Evolutionary conservation across 83 land plant species (phyloP).

Genomic region (Thuja plicata): DNA sequence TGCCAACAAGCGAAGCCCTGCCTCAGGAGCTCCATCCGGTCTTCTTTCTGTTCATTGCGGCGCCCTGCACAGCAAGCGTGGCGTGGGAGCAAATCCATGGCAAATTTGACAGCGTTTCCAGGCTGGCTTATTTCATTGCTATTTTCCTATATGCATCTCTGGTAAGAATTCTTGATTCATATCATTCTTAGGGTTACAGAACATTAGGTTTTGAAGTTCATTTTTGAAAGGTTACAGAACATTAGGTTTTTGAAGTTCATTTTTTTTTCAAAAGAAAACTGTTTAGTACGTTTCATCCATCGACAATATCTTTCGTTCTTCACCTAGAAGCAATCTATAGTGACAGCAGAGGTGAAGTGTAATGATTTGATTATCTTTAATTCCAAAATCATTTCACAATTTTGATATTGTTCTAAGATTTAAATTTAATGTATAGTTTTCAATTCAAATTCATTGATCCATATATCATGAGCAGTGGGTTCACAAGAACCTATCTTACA

Average conservation of each 20-base stretch:
- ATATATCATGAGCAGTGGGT: too few relatives aligned
- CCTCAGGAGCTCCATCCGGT: slow-evolving; percentile 50
- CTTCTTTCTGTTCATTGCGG: slow-evolving; percentile 44
- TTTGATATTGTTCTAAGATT: too few relatives aligned
- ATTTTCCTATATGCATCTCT: slow-evolving; percentile 30
- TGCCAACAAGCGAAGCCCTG: slow-evolving; percentile 37
- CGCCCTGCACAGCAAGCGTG: slow-evolving; percentile 34
- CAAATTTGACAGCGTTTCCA: slow-evolving; percentile 27
- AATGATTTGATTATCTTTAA: too few relatives aligned
- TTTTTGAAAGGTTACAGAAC: not conserved
- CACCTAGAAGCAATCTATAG: too few relatives aligned
- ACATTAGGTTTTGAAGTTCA: not conserved
- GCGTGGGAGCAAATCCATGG: slow-evolving; percentile 44
- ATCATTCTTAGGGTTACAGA: not conserved
- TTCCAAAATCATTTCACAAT: too few relatives aligned
- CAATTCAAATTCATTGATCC: too few relatives aligned
- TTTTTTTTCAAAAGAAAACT: too few relatives aligned
- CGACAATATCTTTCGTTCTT: too few relatives aligned
- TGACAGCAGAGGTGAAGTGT: too few relatives aligned
- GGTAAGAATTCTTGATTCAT: slow-evolving; percentile 5
- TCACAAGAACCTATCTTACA: too few relatives aligned
- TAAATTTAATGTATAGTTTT: too few relatives aligned
- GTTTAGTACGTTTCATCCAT: too few relatives aligned
- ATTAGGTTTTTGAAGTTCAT: not conserved
- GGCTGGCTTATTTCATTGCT: slow-evolving; percentile 30